These are phyloP conservation scores for Leccinum subgranulosum DNA, from an alignment of 768 basidiomycete genomes.

Conservation along the genomic window DNA sequence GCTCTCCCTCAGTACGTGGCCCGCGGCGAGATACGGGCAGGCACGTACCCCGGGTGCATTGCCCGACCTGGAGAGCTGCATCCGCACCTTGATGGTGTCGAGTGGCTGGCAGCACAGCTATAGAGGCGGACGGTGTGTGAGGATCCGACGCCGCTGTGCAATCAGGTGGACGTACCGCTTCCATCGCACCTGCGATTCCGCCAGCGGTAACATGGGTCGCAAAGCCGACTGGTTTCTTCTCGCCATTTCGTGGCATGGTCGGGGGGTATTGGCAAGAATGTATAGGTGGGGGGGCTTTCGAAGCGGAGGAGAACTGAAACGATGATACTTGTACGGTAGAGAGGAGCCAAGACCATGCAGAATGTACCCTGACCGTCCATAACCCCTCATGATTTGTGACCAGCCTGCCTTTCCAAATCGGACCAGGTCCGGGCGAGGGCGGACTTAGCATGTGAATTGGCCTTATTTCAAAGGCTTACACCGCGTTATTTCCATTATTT, in stretches of 20 bases:
- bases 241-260: constrained; percentile 51
- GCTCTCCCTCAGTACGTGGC: background rate
- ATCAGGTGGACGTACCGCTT: constrained; percentile 58
- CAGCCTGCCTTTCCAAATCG: constrained; percentile 4
- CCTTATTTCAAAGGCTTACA: constrained; percentile 1
- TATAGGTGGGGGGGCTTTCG: background rate
- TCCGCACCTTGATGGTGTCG: constrained; percentile 99
- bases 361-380: background rate
- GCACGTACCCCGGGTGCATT: constrained; percentile 74
- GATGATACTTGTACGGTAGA: background rate
- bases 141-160: background rate
- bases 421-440: background rate
- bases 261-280: background rate
- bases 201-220: constrained; percentile 93
- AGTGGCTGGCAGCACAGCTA: constrained; percentile 87
- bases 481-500: constrained; percentile 19
- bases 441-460: constrained; percentile 35
- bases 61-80: constrained; percentile 92
- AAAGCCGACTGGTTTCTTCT: constrained; percentile 78
- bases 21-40: background rate
- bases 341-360: background rate
- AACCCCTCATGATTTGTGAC: constrained; percentile 21
- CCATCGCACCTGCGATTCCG: constrained; percentile 90
- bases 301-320: background rate
- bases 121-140: background rate